Percentiles rank a stretch among this genome's conserved stretches.
Conservation (phyloP, 495 filamentous ascomycete species). For the Penicillium pulvis region DNA sequence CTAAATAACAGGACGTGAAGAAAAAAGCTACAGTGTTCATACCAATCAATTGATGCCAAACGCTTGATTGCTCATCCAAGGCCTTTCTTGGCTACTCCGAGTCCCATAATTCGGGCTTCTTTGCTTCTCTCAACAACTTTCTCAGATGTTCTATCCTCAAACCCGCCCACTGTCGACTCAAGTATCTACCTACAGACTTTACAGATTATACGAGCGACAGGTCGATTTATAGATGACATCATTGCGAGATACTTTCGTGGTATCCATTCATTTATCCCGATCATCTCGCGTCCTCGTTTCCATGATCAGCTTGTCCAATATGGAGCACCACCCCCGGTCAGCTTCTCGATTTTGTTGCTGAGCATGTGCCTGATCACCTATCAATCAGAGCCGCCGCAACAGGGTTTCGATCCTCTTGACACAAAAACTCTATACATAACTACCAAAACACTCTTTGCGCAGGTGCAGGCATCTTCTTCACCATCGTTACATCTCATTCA, state of each 20-base stretch:
- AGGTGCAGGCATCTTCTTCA: conserved; percentile 30
- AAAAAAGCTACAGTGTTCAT: conserved; percentile 21
- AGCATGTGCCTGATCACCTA: conserved; percentile 27
- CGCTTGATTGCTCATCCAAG: background rate
- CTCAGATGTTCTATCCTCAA: conserved; percentile 6
- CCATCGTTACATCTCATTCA: conserved; percentile 38
- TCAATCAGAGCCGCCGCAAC: conserved; percentile 2
- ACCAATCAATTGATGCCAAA: background rate
- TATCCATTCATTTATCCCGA: conserved; percentile 36
- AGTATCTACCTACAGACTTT: conserved; percentile 24
- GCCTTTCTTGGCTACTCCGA: background rate
- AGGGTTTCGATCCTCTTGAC: conserved; percentile 3
- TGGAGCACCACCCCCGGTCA: conserved; percentile 16
- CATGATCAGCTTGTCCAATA: conserved; percentile 9
- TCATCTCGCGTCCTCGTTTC: conserved; percentile 38
- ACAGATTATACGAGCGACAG: conserved; percentile 32
- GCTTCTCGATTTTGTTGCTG: conserved; percentile 39
- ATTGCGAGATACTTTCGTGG: conserved; percentile 37
- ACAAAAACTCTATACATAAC: conserved; percentile 35
- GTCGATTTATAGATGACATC: conserved; percentile 37
- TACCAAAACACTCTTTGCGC: conserved; percentile 36
- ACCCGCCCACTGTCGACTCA: conserved; percentile 8
- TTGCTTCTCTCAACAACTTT: conserved; percentile 11
- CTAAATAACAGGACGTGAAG: conserved; percentile 1
- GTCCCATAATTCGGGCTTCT: conserved; percentile 17